Conservation (phyloP, 257 asterid genomes). For the Penstemon eatonii region DNA sequence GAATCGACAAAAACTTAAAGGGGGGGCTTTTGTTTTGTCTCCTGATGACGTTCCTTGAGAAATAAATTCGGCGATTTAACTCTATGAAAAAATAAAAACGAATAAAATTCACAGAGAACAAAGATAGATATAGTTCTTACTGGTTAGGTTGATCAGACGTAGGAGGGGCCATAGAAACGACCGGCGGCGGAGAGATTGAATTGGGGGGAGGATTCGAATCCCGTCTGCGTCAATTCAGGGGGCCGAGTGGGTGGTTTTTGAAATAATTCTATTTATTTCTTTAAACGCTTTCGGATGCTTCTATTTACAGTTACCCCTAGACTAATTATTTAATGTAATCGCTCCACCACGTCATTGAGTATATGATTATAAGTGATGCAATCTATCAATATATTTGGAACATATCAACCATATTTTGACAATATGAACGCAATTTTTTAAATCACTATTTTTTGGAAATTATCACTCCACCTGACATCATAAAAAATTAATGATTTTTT, state of each 20-base stretch:
- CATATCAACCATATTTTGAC: no score
- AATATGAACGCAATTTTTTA: no score
- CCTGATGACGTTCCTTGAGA: constrained; percentile 44
- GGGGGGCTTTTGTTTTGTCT: constrained; percentile 66
- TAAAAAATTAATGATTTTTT: no score
- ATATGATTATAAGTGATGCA: no score
- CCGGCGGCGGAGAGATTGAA: not conserved
- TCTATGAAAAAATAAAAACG: not conserved
- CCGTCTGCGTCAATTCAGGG: not conserved
- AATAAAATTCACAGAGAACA: constrained; percentile 5
- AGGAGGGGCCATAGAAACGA: constrained; percentile 49
- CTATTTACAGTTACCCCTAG: not conserved
- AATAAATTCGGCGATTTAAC: constrained; percentile 17
- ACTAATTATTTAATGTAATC: no score
- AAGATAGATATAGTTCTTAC: constrained; percentile 32
- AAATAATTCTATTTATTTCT: not conserved
- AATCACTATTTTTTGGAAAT: no score
- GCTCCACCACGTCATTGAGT: no score
- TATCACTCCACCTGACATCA: no score
- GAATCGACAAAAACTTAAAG: constrained; percentile 56
- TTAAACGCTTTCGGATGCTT: not conserved
- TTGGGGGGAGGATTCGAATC: not conserved
- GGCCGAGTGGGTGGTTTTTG: constrained; percentile 4
- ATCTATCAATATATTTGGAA: no score
- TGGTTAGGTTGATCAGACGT: constrained; percentile 45